Conservation (phyloP, 208 protist genomes). For the Trypanosoma mega region DNA sequence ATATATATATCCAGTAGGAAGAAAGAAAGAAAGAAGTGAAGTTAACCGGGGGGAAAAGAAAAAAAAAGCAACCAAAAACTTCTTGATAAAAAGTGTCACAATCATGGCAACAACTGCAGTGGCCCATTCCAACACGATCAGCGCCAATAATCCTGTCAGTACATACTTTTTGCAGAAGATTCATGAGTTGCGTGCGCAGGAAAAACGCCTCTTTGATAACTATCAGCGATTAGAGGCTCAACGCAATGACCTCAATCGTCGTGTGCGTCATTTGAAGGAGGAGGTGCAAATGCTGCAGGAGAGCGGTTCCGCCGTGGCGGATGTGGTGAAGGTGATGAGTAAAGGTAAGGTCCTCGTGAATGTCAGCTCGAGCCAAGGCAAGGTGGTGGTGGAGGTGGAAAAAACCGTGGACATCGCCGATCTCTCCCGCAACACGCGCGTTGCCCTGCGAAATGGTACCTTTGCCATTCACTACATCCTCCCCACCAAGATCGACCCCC, state of each 20-base stretch:
- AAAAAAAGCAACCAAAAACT: neutral
- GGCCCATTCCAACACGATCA: slow-evolving; percentile 21
- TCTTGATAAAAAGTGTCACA: neutral
- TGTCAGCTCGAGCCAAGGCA: slow-evolving; percentile 92
- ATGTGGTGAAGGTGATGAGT: slow-evolving; percentile 99
- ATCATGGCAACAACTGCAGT: slow-evolving; percentile 17
- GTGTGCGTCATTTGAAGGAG: slow-evolving; percentile 97
- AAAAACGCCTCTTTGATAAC: slow-evolving; percentile 85
- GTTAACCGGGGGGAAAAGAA: neutral
- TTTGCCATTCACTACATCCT: slow-evolving; percentile 98
- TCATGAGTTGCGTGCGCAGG: slow-evolving; percentile 82
- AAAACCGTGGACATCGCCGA: slow-evolving; percentile 93
- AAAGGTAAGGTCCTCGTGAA: slow-evolving; percentile 99
- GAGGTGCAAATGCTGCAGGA: slow-evolving; percentile 98
- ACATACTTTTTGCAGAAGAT: slow-evolving; percentile 92
- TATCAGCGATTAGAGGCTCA: slow-evolving; percentile 85
- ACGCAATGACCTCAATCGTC: slow-evolving; percentile 89
- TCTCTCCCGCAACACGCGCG: slow-evolving; percentile 94
- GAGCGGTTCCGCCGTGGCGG: slow-evolving; percentile 97
- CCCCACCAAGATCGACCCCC: slow-evolving; percentile 98
- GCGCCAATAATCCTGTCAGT: slow-evolving; percentile 41
- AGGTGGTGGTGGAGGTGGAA: slow-evolving; percentile 99
- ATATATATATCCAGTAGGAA: neutral
- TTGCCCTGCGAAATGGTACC: slow-evolving; percentile 97
- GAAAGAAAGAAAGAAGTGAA: slow-evolving; percentile 9